Evolutionary conservation across 306 rosid genomes (phyloP), one percentile per base, ranked within the genome.

Genomic region (Rosa persica): DNA sequence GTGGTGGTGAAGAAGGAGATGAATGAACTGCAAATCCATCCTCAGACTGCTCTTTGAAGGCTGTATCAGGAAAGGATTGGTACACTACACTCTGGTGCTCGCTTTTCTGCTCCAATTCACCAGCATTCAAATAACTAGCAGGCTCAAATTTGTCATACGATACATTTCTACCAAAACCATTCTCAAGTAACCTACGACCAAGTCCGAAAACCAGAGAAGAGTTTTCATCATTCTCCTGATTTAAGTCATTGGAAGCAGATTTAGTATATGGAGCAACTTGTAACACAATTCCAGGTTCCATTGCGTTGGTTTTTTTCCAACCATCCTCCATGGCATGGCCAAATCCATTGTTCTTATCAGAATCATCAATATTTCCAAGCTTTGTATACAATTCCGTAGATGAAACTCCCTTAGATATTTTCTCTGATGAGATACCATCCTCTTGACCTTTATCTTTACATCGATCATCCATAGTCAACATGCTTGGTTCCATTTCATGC

Each of bases 1-100:
- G 97, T 48, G 96, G 96, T 9, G 99, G 99, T n/a, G 99, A 95
- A 83, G 94, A 84, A 80, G 96, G 89, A 79, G 88, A 86, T 69
- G 89, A 86, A 66, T 78, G 84, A 58, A 82, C 71, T 38, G 90
- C 85, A 85, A 86, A 86, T 71, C 77, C 86, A 72, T 36, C 27
- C 79, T 68, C 82, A 81, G 79, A 81, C 76, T 83, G 80, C 87
- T 87, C 91, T 62, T 77, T 79, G 72, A 81, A 71, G 74, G 87
- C 70, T 62, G 58, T 75, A 82, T 77, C 90, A 2, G 83, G 82
- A 79, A 79, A 70, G 79, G 80, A 75, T 73, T 79, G 87, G 47
- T 72, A 51, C 42, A 40, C 78, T 73, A 38, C 70, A 61, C 76
- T 40, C 46, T 87, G 84, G 65, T 76, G 79, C 70, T 70, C 89